Conservation (phyloP, 2,329 filamentous ascomycete genomes). For the Ophiostoma sp. region DNA sequence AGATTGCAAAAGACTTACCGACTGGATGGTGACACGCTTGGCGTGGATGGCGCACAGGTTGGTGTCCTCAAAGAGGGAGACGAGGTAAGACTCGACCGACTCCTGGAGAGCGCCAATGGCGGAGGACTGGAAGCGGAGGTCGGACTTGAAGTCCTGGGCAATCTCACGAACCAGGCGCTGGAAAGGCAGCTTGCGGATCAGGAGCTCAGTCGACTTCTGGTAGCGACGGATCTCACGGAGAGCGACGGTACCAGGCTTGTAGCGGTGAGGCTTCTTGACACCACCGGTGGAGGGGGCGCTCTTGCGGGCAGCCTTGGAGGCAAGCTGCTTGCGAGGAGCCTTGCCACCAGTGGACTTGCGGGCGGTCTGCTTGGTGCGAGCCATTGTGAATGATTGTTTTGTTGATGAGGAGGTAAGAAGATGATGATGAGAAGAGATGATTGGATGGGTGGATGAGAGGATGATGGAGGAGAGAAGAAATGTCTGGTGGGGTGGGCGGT, state of each 20-base stretch:
- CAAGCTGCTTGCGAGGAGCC: conserved; percentile 89
- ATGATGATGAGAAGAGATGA: conserved; percentile 26
- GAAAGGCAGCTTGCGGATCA: conserved; percentile 97
- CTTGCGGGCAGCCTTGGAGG: conserved; percentile 98
- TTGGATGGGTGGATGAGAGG: conserved; percentile 33
- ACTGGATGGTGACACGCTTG: conserved; percentile 98
- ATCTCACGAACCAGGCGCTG: conserved; percentile 95
- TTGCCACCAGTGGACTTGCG: conserved; percentile 77
- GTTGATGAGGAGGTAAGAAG: conserved; percentile 13
- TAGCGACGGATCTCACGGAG: conserved; percentile 98
- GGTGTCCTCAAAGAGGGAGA: conserved; percentile 97
- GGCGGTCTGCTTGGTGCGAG: conserved; percentile 62
- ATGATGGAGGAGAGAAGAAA: conserved; percentile 37
- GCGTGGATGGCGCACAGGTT: conserved; percentile 98
- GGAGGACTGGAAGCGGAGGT: conserved; percentile 95
- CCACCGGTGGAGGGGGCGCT: conserved; percentile 92
- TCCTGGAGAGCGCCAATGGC: conserved; percentile 97
- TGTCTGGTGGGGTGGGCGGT: conserved; percentile 40
- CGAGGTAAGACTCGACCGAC: conserved; percentile 97
- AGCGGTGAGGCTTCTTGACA: conserved; percentile 91
- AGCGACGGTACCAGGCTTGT: conserved; percentile 92
- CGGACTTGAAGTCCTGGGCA: conserved; percentile 89
- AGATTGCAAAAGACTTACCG: conserved; percentile 38
- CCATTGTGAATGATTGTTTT: conserved; percentile 46
- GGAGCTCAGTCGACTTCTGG: conserved; percentile 93